Base-by-base conservation (phyloP, 441 rosid species). In the Geranium incanum region DNA sequence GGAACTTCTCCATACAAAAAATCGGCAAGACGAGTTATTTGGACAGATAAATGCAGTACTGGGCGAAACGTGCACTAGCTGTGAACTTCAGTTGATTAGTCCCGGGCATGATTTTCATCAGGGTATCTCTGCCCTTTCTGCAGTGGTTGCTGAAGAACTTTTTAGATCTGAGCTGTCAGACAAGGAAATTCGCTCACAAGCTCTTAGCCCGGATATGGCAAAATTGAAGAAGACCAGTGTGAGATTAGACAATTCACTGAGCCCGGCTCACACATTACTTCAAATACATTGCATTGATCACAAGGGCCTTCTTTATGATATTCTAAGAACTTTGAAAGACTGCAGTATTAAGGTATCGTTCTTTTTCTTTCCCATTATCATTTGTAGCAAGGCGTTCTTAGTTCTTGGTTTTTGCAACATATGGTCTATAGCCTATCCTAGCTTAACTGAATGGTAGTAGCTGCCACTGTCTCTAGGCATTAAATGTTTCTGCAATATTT, bases 321-420 rank as follows among this genome's bases (percentile, higher is more conserved):
- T 83, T 57, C 66, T 90, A 84, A 85, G 97, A 78, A 88, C 95
- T 76, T 79, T 89, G 77, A 93, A 93, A 82, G 94, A 90, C 84
- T 86, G 81, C 77, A 85, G 82, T 78, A 85, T 89, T 68, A 84
- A 88, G 97, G 98, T 88, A 79, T 63, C 36, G 15, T 65, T 70
- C 74, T 72, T 28, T n/a, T 28, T 28, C 33, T 28, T 28, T 28
- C 33, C 33, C 33, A 28, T 28, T 28, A 28, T 1, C 33, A 28
- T 28, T 28, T 28, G 33, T 28, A 28, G 33, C 3, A 28, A 28
- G 33, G 33, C 3, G 33, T 28, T 28, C 33, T 28, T 28, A 28
- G 33, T 21, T 21, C 21, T 21, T 21, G 21, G 21, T 28, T 28
- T 28, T 28, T 28, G 33, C 33, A 28, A 28, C 33, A 28, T 28